Evolutionary conservation across 2,329 filamentous ascomycete genomes (phyloP).

Genomic region (Fusarium verticillioides): DNA sequence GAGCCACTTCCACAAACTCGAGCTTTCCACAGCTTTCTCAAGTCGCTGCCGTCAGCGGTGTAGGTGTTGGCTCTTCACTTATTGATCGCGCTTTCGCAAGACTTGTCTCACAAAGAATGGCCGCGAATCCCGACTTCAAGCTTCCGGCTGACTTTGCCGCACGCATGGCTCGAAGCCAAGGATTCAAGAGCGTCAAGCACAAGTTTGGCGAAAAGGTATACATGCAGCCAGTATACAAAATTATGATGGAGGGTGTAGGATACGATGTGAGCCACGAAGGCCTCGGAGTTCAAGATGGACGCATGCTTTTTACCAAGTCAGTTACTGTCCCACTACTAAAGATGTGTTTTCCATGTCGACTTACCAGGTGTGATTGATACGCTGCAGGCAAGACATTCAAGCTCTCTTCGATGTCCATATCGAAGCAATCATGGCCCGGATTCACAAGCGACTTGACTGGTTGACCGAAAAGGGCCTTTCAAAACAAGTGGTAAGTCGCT

Average conservation of each 20-base stretch:
- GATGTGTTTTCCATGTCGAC: background rate
- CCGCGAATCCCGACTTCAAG: conserved; percentile 49
- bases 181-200: conserved; percentile 53
- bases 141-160: conserved; percentile 52
- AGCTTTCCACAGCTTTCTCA: conserved; percentile 48
- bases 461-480: conserved; percentile 46
- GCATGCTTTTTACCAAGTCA: conserved; percentile 55
- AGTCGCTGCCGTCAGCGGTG: conserved; percentile 55
- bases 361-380: background rate
- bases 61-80: conserved; percentile 58
- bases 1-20: conserved; percentile 48
- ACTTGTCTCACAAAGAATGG: conserved; percentile 53
- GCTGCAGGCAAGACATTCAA: conserved; percentile 54
- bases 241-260: conserved; percentile 57
- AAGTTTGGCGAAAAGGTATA: conserved; percentile 59
- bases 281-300: conserved; percentile 53
- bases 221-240: conserved; percentile 53
- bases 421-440: conserved; percentile 50
- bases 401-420: conserved; percentile 53
- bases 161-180: conserved; percentile 52
- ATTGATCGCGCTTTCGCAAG: conserved; percentile 57
- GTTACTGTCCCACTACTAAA: conserved; percentile 14
- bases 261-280: conserved; percentile 53
- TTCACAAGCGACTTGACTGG: conserved; percentile 55
- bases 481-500: conserved; percentile 50